Evolutionary conservation across 371 early-diverging fungal genomes (phyloP).

Genomic region (Smittium mucronatum): DNA sequence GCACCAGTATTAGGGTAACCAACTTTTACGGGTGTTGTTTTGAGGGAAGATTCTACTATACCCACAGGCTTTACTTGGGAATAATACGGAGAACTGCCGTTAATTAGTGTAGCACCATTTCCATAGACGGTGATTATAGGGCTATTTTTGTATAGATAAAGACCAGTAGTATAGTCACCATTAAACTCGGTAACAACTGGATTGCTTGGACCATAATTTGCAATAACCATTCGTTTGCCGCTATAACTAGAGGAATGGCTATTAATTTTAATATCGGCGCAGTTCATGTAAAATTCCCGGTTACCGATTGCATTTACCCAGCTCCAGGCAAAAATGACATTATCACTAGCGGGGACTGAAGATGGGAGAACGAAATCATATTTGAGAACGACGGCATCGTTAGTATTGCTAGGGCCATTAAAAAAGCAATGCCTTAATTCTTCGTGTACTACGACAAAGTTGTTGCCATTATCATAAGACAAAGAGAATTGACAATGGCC

Average conservation of each 20-base stretch:
- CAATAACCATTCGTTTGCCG: slow-evolving; percentile 38
- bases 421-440: slow-evolving; percentile 37
- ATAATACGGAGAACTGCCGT: too few species aligned
- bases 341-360: slow-evolving; percentile 36
- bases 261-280: slow-evolving; percentile 44
- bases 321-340: slow-evolving; percentile 45
- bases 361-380: slow-evolving; percentile 40
- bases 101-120: too few species aligned
- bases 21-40: too few species aligned
- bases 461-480: slow-evolving; percentile 45
- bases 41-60: too few species aligned
- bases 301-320: slow-evolving; percentile 50
- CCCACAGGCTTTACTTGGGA: too few species aligned
- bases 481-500: slow-evolving; percentile 58
- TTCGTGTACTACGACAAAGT: slow-evolving; percentile 45
- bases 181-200: slow-evolving; percentile 37
- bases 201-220: slow-evolving; percentile 34
- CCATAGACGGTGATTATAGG: slow-evolving; percentile 26
- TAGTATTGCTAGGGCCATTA: slow-evolving; percentile 12
- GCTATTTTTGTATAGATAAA: slow-evolving; percentile 25
- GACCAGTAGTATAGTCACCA: slow-evolving; percentile 26
- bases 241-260: slow-evolving; percentile 22
- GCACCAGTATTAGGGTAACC: too few species aligned
- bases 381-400: slow-evolving; percentile 16
- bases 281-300: slow-evolving; percentile 55